Evolutionary conservation across 805 yeast genomes (phyloP).

Genomic region (Candida bentonensis): DNA sequence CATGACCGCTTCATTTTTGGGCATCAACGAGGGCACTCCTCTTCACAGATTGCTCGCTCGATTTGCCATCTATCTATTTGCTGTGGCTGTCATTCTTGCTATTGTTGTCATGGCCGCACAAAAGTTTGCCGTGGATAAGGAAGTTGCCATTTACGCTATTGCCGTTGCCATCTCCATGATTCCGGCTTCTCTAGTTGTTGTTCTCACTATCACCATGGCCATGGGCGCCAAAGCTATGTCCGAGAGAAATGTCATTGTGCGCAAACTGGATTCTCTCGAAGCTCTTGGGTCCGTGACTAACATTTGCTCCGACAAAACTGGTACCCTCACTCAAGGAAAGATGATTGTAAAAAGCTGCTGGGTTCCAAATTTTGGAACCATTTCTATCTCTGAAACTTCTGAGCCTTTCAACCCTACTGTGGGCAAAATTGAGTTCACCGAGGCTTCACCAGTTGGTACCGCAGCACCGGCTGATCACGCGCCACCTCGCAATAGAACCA

Average conservation of each 20-base stretch:
- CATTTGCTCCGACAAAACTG: constrained; percentile 73
- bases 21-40: constrained; percentile 71
- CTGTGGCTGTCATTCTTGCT: constrained; percentile 73
- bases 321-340: constrained; percentile 68
- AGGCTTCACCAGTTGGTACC: not conserved
- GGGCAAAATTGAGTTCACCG: constrained; percentile 26
- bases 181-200: constrained; percentile 69
- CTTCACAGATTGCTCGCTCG: constrained; percentile 61
- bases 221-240: constrained; percentile 66
- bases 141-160: constrained; percentile 79
- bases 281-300: constrained; percentile 69
- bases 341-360: constrained; percentile 62
- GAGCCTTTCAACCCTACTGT: constrained; percentile 52
- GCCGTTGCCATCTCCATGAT: constrained; percentile 76
- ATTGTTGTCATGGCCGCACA: constrained; percentile 81
- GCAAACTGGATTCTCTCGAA: constrained; percentile 65
- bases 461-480: not conserved
- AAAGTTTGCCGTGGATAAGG: constrained; percentile 54
- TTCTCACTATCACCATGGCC: constrained; percentile 76
- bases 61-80: constrained; percentile 59
- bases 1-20: constrained; percentile 53
- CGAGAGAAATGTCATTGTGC: constrained; percentile 53
- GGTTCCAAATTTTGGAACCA: constrained; percentile 51
- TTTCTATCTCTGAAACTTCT: constrained; percentile 36
- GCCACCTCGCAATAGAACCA: not conserved